Percentiles rank a stretch among this genome's conserved stretches.
Evolutionary conservation across 2,329 filamentous ascomycete genomes (phyloP).

Genomic region (Curvularia sp.): DNA sequence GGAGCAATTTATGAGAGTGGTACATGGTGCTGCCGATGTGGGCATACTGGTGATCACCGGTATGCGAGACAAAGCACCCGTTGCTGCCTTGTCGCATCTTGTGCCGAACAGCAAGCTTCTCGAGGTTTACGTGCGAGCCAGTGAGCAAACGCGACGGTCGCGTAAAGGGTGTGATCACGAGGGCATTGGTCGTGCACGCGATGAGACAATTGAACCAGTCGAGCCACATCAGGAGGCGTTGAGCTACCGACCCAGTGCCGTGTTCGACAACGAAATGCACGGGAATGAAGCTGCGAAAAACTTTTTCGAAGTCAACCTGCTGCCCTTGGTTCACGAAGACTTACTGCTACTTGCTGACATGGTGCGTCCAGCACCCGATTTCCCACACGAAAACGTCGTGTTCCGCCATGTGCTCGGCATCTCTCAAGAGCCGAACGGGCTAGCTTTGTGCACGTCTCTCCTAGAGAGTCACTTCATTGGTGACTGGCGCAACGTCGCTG

Average conservation of each 20-base stretch:
- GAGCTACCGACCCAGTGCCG: slow-evolving; percentile 48
- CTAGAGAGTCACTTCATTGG: slow-evolving; percentile 56
- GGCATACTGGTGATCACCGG: slow-evolving; percentile 69
- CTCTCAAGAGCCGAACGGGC: slow-evolving; percentile 58
- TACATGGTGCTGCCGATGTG: slow-evolving; percentile 48
- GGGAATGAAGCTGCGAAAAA: slow-evolving; percentile 50
- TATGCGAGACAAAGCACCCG: slow-evolving; percentile 67
- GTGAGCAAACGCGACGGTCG: slow-evolving; percentile 25
- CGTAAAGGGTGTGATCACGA: slow-evolving; percentile 3
- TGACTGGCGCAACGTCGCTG: slow-evolving; percentile 57
- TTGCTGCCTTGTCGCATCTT: slow-evolving; percentile 62
- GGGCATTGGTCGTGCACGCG: slow-evolving; percentile 3
- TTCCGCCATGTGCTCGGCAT: slow-evolving; percentile 66
- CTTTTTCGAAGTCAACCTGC: slow-evolving; percentile 55
- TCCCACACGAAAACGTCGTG: no score
- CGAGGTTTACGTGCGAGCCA: slow-evolving; percentile 60
- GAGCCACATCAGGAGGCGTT: neutral
- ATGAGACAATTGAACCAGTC: slow-evolving; percentile 1
- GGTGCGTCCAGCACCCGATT: slow-evolving; percentile 58
- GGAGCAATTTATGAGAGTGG: slow-evolving; percentile 51
- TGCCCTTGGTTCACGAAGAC: slow-evolving; percentile 58
- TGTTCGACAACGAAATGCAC: slow-evolving; percentile 59
- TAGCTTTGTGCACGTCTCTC: slow-evolving; percentile 60
- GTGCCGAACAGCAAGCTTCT: slow-evolving; percentile 61
- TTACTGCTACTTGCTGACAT: slow-evolving; percentile 58